These are phyloP conservation scores for Mycena filopes DNA, from an alignment of 768 basidiomycete species.

Conservation along the genomic window DNA sequence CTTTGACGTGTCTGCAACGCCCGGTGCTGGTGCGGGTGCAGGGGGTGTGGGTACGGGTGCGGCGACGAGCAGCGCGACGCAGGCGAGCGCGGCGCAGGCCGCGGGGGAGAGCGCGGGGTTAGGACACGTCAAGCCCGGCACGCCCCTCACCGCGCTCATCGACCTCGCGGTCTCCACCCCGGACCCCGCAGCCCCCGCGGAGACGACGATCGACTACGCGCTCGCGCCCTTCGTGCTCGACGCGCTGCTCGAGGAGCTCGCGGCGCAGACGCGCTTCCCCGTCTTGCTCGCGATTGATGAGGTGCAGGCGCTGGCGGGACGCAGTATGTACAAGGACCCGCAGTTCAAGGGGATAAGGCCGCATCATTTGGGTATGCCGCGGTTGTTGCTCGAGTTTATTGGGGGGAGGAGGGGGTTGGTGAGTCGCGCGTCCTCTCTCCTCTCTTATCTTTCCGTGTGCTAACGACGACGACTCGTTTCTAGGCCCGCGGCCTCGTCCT, in stretches of 20 bases:
- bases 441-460: background rate
- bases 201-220: background rate
- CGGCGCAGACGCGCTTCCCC: slow-evolving; percentile 77
- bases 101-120: no score
- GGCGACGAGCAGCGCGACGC: no score
- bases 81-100: no score
- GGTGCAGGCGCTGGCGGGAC: slow-evolving; percentile 82
- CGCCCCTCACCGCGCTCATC: slow-evolving; percentile 64
- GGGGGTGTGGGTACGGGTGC: no score
- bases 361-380: slow-evolving; percentile 83
- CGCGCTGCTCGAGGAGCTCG: slow-evolving; percentile 69
- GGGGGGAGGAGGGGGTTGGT: slow-evolving; percentile 78
- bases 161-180: slow-evolving; percentile 67
- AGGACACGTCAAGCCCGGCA: slow-evolving; percentile 49
- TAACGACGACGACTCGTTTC: background rate
- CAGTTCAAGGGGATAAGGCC: slow-evolving; percentile 75
- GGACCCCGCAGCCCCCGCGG: slow-evolving; percentile 17
- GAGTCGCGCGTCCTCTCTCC: slow-evolving; percentile 41
- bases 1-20: no score
- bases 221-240: slow-evolving; percentile 66
- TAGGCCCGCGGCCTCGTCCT: slow-evolving; percentile 79
- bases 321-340: slow-evolving; percentile 77
- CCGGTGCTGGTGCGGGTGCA: no score
- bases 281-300: slow-evolving; percentile 90
- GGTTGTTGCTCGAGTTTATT: slow-evolving; percentile 81